phyloP scores from a whole-genome alignment of 2,329 filamentous ascomycete species.

The Aureobasidium sp. region DNA sequence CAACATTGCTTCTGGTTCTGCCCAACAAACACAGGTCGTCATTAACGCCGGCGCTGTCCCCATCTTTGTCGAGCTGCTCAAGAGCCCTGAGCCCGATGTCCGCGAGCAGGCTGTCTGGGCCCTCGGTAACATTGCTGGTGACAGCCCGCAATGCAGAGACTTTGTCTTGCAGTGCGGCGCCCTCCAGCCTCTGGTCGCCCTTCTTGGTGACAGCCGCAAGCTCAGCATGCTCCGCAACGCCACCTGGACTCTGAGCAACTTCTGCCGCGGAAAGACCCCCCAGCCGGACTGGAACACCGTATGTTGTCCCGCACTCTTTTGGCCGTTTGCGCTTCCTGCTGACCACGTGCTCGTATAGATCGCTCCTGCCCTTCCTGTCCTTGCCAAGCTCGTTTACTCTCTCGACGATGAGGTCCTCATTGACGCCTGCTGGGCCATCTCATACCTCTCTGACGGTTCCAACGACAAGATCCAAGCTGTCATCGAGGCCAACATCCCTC shows the following conservation, averaged over 20 bases:
- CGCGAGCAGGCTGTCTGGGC: slow-evolving; percentile 98
- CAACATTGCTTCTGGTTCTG: slow-evolving; percentile 97
- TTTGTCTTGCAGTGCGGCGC: slow-evolving; percentile 90
- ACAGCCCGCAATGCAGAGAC: slow-evolving; percentile 94
- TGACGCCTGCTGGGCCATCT: slow-evolving; percentile 99
- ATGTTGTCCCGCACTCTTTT: slow-evolving; percentile 35
- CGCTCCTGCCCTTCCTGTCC: slow-evolving; percentile 83
- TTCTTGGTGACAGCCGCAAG: slow-evolving; percentile 96
- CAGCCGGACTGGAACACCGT: slow-evolving; percentile 97
- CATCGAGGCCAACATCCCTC: slow-evolving; percentile 95
- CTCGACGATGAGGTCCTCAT: slow-evolving; percentile 97
- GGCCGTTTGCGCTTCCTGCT: slow-evolving; percentile 3
- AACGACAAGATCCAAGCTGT: slow-evolving; percentile 99
- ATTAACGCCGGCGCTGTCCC: slow-evolving; percentile 97
- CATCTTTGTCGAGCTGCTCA: slow-evolving; percentile 94
- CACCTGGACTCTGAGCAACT: slow-evolving; percentile 99
- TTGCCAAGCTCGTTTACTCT: slow-evolving; percentile 96
- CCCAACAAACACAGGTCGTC: slow-evolving; percentile 95
- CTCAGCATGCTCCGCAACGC: slow-evolving; percentile 98
- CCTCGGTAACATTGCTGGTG: slow-evolving; percentile 95
- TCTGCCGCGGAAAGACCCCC: slow-evolving; percentile 98
- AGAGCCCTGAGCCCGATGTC: slow-evolving; percentile 94
- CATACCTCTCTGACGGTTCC: slow-evolving; percentile 92
- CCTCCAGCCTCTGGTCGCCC: slow-evolving; percentile 76
- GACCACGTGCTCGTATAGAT: slow-evolving; percentile 51